These are phyloP conservation scores for Russula compacta DNA, from an alignment of 768 basidiomycete species.

Conservation along the genomic window DNA sequence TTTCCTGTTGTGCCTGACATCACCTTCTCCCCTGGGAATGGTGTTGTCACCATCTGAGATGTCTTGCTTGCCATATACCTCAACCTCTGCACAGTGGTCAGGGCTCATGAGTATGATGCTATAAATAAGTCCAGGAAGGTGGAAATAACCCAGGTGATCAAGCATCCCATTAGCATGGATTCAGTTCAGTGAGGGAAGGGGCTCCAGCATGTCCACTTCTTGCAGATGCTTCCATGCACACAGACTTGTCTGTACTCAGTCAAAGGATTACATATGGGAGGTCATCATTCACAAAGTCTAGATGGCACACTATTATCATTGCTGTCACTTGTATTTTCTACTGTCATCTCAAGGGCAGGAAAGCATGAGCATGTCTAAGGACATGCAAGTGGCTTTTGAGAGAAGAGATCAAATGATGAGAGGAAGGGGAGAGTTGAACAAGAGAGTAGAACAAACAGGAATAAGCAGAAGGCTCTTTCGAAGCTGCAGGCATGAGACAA, in stretches of 20 bases:
- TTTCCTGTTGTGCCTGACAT: background rate
- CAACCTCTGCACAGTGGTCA: slow-evolving; percentile 5
- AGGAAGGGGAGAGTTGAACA: too few relatives aligned
- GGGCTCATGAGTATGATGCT: background rate
- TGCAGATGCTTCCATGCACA: background rate
- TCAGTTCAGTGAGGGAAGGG: slow-evolving; percentile 2
- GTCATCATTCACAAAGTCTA: background rate
- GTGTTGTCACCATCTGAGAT: slow-evolving; percentile 2
- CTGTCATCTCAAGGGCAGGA: too few relatives aligned
- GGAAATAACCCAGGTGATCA: background rate
- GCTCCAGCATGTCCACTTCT: slow-evolving; percentile 6
- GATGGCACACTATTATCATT: background rate
- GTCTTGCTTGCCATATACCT: background rate
- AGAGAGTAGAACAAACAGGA: too few relatives aligned
- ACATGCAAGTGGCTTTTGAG: too few relatives aligned
- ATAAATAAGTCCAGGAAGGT: background rate
- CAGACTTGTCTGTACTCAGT: slow-evolving; percentile 7
- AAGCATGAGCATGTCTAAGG: too few relatives aligned
- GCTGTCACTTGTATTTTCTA: background rate
- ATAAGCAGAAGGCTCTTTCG: too few relatives aligned
- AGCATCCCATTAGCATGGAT: background rate
- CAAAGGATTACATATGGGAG: slow-evolving; percentile 7
- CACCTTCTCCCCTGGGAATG: background rate
- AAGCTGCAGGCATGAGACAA: too few relatives aligned
- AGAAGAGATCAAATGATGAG: too few relatives aligned